Conservation (phyloP, 176 grass and related monocot genomes). For the Stipa capillata region DNA sequence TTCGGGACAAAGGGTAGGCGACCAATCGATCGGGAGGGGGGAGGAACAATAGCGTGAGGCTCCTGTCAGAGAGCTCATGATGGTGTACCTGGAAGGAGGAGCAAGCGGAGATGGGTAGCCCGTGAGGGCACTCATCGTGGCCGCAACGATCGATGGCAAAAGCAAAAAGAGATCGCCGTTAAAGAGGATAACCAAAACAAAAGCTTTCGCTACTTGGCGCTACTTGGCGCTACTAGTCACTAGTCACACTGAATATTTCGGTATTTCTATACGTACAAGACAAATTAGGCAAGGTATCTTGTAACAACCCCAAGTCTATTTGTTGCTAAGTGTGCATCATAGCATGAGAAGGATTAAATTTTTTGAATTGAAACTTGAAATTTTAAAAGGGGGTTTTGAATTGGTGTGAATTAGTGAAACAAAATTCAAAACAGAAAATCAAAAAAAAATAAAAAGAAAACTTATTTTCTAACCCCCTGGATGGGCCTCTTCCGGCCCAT, state of each 20-base stretch:
- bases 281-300: background rate
- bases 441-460: too few species aligned
- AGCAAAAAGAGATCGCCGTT: background rate
- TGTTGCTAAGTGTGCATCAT: too few species aligned
- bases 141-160: conserved; percentile 16
- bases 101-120: conserved; percentile 10
- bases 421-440: too few species aligned
- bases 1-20: background rate
- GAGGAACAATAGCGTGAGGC: background rate
- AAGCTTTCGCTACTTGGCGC: background rate
- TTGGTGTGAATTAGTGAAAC: too few species aligned
- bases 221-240: background rate
- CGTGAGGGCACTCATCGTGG: conserved; percentile 17
- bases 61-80: conserved; percentile 1
- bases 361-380: too few species aligned
- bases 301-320: too few species aligned
- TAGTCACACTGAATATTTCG: background rate
- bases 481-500: too few species aligned
- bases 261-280: background rate
- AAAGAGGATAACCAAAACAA: background rate
- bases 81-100: conserved; percentile 13
- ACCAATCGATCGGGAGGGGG: background rate
- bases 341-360: too few species aligned
- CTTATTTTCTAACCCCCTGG: too few species aligned
- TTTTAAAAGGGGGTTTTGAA: too few species aligned